Conservation (phyloP, 129 eudicot species). For the Tagetes patula region DNA sequence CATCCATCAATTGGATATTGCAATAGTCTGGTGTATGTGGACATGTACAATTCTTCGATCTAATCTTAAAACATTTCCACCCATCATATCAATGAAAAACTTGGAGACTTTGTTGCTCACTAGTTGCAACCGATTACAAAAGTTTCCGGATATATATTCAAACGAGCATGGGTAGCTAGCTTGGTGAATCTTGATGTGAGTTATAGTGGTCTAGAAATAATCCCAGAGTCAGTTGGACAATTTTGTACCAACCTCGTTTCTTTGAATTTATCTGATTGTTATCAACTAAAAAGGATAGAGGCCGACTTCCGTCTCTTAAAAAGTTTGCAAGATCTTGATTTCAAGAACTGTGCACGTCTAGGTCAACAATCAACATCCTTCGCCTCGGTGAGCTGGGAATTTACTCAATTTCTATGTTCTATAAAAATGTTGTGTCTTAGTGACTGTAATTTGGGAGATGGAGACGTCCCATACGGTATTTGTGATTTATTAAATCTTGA, state of each 20-base stretch:
- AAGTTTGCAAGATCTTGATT: neutral
- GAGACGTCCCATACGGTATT: neutral
- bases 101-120: neutral
- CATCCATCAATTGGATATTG: constrained; percentile 27
- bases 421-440: neutral
- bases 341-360: neutral
- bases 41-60: neutral
- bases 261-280: neutral
- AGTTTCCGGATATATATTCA: constrained; percentile 5
- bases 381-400: neutral
- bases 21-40: neutral
- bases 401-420: neutral
- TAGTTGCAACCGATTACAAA: neutral
- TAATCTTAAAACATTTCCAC: neutral
- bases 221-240: neutral
- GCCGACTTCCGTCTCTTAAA: neutral
- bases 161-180: neutral
- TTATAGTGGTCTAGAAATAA: neutral
- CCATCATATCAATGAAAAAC: neutral
- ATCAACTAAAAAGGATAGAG: neutral
- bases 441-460: neutral
- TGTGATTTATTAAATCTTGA: neutral
- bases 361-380: neutral
- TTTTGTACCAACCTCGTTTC: constrained; percentile 18
- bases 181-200: neutral